These are phyloP conservation scores for Piper betle DNA, from an alignment of 164 flowering plant genomes.

Conservation along the genomic window DNA sequence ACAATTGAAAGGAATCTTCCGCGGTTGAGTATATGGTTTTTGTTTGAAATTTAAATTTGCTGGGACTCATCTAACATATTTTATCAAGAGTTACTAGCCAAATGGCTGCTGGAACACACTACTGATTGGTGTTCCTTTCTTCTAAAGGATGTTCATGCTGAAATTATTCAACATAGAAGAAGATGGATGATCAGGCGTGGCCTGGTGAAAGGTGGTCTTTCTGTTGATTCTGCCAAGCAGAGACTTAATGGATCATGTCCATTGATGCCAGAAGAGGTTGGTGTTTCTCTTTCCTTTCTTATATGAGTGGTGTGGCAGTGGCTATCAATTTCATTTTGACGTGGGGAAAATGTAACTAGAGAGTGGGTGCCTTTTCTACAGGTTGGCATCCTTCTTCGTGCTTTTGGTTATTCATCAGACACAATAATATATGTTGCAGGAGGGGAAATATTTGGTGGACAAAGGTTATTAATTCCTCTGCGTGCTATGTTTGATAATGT, in stretches of 20 bases:
- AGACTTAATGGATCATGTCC: slow-evolving; percentile 82
- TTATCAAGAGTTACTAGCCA: no score
- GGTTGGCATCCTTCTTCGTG: slow-evolving; percentile 94
- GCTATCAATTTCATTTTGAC: neutral
- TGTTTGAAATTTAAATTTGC: no score
- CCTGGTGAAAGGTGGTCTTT: slow-evolving; percentile 60
- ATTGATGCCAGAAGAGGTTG: slow-evolving; percentile 92
- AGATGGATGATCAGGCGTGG: slow-evolving; percentile 84
- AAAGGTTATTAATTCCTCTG: slow-evolving; percentile 66
- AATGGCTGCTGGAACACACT: neutral
- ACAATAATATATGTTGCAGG: slow-evolving; percentile 82
- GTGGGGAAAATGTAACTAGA: neutral
- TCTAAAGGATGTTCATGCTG: slow-evolving; percentile 79
- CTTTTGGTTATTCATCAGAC: slow-evolving; percentile 80
- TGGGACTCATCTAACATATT: no score
- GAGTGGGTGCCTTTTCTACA: slow-evolving; percentile 11
- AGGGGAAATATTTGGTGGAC: slow-evolving; percentile 94
- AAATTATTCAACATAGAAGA: slow-evolving; percentile 85
- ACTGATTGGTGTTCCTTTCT: slow-evolving; percentile 3
- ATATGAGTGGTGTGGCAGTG: neutral
- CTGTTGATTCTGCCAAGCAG: slow-evolving; percentile 49
- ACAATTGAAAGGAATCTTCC: no score
- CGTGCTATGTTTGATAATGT: slow-evolving; percentile 94
- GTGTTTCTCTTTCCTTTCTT: neutral
- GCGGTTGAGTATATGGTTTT: no score